These are phyloP conservation scores for Tuber calosporum DNA, from an alignment of 495 filamentous ascomycete genomes.

Conservation along the genomic window DNA sequence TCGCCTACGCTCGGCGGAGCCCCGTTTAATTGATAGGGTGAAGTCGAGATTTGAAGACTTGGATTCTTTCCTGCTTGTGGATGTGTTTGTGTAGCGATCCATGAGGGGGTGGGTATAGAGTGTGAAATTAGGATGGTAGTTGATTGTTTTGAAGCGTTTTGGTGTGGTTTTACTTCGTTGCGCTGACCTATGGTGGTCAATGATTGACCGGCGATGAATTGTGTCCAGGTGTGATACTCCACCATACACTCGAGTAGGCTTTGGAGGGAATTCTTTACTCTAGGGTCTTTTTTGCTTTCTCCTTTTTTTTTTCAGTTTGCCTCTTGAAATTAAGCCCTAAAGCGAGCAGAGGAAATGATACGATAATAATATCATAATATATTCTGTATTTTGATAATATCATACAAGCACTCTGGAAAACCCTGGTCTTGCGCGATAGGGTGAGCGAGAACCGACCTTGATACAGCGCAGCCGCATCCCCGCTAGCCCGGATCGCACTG, in stretches of 20 bases:
- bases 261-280: background rate
- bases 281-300: background rate
- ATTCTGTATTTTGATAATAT: no score
- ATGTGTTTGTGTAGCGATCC: background rate
- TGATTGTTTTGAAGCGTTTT: background rate
- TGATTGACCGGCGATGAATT: background rate
- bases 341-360: no score
- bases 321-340: no score
- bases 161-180: background rate
- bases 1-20: background rate
- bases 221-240: background rate
- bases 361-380: no score
- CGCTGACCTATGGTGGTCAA: background rate
- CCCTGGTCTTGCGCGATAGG: no score
- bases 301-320: no score
- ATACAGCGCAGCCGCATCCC: no score
- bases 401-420: no score
- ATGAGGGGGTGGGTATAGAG: background rate
- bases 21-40: background rate
- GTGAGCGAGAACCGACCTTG: no score
- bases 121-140: background rate
- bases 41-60: background rate
- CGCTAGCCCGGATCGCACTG: no score
- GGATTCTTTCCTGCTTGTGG: background rate
- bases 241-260: background rate